A percentile compares a stretch with the other conserved stretches of the same genome.
These are phyloP conservation scores for Penicillium psychrofluorescens DNA, from an alignment of 495 filamentous ascomycete species.

Conservation along the genomic window DNA sequence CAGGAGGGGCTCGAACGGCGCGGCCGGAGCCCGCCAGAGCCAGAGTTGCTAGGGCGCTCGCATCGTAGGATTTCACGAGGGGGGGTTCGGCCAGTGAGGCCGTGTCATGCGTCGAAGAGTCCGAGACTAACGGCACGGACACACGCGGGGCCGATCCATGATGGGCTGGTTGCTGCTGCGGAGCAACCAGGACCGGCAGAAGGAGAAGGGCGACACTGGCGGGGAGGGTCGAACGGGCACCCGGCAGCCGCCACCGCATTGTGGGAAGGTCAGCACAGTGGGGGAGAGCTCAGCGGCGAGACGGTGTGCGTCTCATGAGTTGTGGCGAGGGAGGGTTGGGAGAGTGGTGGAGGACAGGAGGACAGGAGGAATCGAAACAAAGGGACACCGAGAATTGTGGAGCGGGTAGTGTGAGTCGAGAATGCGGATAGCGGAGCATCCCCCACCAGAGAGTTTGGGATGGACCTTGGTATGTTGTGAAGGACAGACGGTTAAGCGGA, in stretches of 20 bases:
- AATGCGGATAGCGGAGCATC: slow-evolving; percentile 19
- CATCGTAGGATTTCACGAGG: slow-evolving; percentile 59
- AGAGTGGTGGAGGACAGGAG: neutral
- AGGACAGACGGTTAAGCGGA: neutral
- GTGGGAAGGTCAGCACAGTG: slow-evolving; percentile 27
- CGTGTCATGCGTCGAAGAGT: slow-evolving; percentile 8
- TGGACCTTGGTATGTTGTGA: neutral
- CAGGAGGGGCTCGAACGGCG: slow-evolving; percentile 80
- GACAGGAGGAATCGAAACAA: slow-evolving; percentile 1
- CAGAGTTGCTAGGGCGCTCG: slow-evolving; percentile 88
- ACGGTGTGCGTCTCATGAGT: slow-evolving; percentile 1
- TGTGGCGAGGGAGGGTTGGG: neutral
- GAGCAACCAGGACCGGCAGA: slow-evolving; percentile 38
- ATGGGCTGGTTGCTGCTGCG: slow-evolving; percentile 40
- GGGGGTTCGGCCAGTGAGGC: slow-evolving; percentile 14
- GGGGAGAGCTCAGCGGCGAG: neutral
- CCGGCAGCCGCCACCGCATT: slow-evolving; percentile 46
- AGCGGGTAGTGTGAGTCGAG: slow-evolving; percentile 16
- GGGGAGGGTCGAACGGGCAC: slow-evolving; percentile 39
- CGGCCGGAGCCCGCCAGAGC: slow-evolving; percentile 72
- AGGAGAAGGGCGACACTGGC: slow-evolving; percentile 42
- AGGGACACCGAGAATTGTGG: neutral
- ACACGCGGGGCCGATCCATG: slow-evolving; percentile 25
- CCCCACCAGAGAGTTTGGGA: slow-evolving; percentile 8
- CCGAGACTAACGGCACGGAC: slow-evolving; percentile 24